Base-by-base conservation (phyloP, 139 green algal species). In the Microglena sp. region DNA sequence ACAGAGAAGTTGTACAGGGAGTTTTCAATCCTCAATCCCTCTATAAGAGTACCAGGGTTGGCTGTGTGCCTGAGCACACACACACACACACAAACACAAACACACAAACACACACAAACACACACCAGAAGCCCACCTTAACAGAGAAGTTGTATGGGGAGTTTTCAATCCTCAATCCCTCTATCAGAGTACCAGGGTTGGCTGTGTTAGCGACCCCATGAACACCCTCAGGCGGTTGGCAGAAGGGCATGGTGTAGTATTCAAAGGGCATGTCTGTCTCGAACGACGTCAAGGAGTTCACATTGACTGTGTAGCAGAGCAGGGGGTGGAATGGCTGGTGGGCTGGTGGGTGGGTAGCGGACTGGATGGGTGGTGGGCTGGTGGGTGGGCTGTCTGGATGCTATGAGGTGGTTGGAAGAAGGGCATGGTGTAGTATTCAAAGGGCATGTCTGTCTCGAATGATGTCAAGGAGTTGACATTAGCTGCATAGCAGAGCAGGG, bases 1-100 rank as follows among this genome's bases (percentile, higher is more conserved):
- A 97, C 84, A 1, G 75, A 80, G 62, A 96, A 95, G 57, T 89
- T 90, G 77, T 97, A 97, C 6, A 84, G 84, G 1, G 87, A 96
- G 70, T 89, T 96, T 45, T 96, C 75, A 63, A 88, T 93, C 26
- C 82, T 68, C 5, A 92, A 80, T 24, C 92, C 92, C 67, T 89
- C 77, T 29, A 97, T 61, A 11, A 98, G 83, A 8, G 95, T 97
- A 35, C 92, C 92, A 21, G 91, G 85, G 72, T 98, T 98, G 35
- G 94, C 84, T 33, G 74, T 80, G 67, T 73, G 80, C 2, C 79
- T 57, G 5, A 84, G n/a, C n/a, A n/a, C n/a, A n/a, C n/a, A n/a
- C n/a, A n/a, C n/a, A n/a, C n/a, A n/a, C n/a, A n/a, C n/a, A n/a
- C n/a, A n/a, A n/a, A n/a, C n/a, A 61, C 18, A 59, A 24, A 15